phyloP scores from a whole-genome alignment of 352 stramenopile species.

The Phytophthora pini region DNA sequence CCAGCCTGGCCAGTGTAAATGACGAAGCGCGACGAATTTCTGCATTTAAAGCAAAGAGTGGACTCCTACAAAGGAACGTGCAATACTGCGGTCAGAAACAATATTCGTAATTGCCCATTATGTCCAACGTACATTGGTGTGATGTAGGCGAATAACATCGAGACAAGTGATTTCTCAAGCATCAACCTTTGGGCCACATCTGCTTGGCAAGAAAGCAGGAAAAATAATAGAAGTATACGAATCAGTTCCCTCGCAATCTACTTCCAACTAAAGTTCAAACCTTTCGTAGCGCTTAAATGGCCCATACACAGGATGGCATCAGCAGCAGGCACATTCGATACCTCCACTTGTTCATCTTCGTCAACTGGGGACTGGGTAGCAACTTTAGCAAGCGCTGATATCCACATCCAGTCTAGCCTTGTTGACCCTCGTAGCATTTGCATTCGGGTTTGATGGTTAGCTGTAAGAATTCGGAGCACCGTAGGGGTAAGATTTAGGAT shows the following conservation, averaged over 20 bases:
- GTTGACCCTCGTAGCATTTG: constrained; percentile 20
- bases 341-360: not conserved
- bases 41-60: constrained; percentile 3
- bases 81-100: no score
- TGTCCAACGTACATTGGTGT: constrained; percentile 5
- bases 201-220: constrained; percentile 2
- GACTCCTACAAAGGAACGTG: not conserved
- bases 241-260: no score
- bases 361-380: not conserved
- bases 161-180: constrained; percentile 12
- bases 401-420: constrained; percentile 25
- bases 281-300: constrained; percentile 29
- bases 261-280: constrained; percentile 1
- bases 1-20: constrained; percentile 38
- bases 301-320: constrained; percentile 21
- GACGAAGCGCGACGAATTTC: constrained; percentile 35
- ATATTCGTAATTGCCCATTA: not conserved
- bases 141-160: constrained; percentile 19
- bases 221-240: not conserved
- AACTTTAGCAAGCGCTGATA: constrained; percentile 4
- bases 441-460: constrained; percentile 19
- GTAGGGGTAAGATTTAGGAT: constrained; percentile 9
- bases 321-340: not conserved
- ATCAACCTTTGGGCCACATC: constrained; percentile 20
- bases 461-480: constrained; percentile 15